phyloP scores from a whole-genome alignment of 2,329 filamentous ascomycete species.

The Tolypocladium ophioglossoides region DNA sequence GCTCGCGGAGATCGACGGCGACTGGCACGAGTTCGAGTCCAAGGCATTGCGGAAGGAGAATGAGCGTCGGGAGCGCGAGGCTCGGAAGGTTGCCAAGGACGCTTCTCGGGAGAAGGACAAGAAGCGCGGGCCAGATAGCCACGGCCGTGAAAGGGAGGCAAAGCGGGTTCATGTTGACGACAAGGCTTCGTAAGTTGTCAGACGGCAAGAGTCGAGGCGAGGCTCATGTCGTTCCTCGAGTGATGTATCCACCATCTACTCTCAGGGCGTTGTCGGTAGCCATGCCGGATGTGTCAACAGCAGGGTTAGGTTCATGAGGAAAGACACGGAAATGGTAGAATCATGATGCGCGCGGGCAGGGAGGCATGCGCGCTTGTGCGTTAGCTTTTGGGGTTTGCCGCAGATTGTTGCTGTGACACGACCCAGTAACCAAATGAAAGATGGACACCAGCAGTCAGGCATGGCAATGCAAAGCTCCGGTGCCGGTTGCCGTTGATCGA shows the following conservation, averaged over 20 bases:
- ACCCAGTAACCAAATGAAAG: not conserved
- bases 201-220: not conserved
- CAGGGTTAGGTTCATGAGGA: too few relatives aligned
- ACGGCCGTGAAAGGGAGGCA: constrained; percentile 19
- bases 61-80: constrained; percentile 52
- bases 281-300: not conserved
- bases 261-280: not conserved
- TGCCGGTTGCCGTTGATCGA: not conserved
- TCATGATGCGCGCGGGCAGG: not conserved
- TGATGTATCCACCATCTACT: not conserved
- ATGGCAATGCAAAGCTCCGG: not conserved
- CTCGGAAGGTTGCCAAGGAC: constrained; percentile 33
- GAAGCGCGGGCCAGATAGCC: constrained; percentile 25
- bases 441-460: not conserved
- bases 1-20: constrained; percentile 71
- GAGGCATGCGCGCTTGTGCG: not conserved
- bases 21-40: constrained; percentile 98
- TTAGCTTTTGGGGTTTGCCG: not conserved
- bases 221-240: not conserved
- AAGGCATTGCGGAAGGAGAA: constrained; percentile 90
- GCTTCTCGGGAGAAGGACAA: constrained; percentile 23
- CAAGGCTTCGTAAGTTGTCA: constrained; percentile 2
- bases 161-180: constrained; percentile 23
- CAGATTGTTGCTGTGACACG: not conserved
- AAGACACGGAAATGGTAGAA: not conserved